Evolutionary conservation across 2,329 filamentous ascomycete genomes (phyloP), one percentile per base, ranked within the genome.

Genomic region (Colletotrichum godetiae): DNA sequence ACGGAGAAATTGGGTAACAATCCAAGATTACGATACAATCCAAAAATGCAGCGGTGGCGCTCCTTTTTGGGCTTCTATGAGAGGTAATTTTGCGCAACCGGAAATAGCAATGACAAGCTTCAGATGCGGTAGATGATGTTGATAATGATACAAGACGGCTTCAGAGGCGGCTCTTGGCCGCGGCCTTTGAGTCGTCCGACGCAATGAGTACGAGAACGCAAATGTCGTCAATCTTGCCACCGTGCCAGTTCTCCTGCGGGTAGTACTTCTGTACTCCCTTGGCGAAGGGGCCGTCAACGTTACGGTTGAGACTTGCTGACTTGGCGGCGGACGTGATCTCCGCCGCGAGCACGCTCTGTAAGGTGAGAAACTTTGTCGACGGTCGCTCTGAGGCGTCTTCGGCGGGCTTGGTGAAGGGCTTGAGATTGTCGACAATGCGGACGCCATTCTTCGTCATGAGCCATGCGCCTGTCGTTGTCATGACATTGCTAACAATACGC

Each of bases 171-270:
- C 77, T 76, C 77, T 79, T 79, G 10, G 69, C 68, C 31, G 27
- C 73, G 75, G 78, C 33, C 75, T 79, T 74, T 35, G 78, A 74
- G 61, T 92, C 90, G 76, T 95, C 92, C 10, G 94, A 91, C 1
- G 94, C 94, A 35, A 98, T 86, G 37, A 92, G 91, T 15, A 95
- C 92, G 63, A 99, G 87, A 5, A 95, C 95, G 78, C 95, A 96
- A 72, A 99, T 98, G 82, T 99, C 97, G 81, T 99, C 97, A 24
- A 97, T 90, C 83, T 99, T 99, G 65, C 97, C 97, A 71, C 97
- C 97, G 72, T 91, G 91, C 91, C 94, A 99, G 72, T 92, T 90
- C 82, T 98, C 96, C 49, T 92, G 87, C 0, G 97, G 96, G 77
- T 94, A 97, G 79, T 94, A 92, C 79, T 92, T 94, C 81, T 97